Percentiles rank a stretch among this genome's conserved stretches.
Evolutionary conservation across 2,329 filamentous ascomycete species (phyloP).

Genomic region (Pseudogymnoascus sp.): DNA sequence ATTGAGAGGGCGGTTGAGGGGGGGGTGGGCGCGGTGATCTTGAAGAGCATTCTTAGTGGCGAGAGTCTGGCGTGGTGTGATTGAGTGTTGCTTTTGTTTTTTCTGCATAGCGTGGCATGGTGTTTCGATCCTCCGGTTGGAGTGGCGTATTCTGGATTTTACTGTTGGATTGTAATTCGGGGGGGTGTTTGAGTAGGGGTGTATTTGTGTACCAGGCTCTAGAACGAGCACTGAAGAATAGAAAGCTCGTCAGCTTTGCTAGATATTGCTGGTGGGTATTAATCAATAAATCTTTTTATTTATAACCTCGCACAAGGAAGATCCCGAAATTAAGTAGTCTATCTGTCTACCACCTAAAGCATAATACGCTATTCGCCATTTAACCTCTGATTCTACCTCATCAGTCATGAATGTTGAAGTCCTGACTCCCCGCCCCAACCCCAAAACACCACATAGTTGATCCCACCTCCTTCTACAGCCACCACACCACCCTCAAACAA

Average conservation of each 20-base stretch:
- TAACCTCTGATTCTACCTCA: neutral
- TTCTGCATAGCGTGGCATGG: slow-evolving; percentile 7
- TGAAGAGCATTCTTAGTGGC: slow-evolving; percentile 57
- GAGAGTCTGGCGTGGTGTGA: slow-evolving; percentile 7
- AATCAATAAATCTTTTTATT: slow-evolving; percentile 1
- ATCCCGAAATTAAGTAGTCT: slow-evolving; percentile 4
- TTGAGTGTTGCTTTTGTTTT: neutral
- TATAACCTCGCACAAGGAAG: neutral
- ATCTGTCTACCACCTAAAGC: neutral
- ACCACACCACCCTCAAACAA: neutral
- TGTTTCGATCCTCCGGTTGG: neutral
- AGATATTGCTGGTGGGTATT: neutral
- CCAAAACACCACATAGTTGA: slow-evolving; percentile 5
- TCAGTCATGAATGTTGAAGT: slow-evolving; percentile 7
- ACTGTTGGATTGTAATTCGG: slow-evolving; percentile 3
- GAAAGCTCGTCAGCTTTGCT: neutral
- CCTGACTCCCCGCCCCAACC: neutral
- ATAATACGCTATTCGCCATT: neutral
- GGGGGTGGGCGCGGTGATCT: slow-evolving; percentile 50
- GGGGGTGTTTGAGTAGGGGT: neutral
- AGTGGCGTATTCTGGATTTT: neutral
- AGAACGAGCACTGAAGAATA: neutral
- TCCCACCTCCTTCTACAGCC: neutral
- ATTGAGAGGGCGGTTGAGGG: slow-evolving; percentile 65
- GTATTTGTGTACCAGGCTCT: neutral